Percentiles rank a stretch among this genome's conserved stretches.
phyloP scores from a whole-genome alignment of 768 basidiomycete genomes.

The Termitomyces sp. region DNA sequence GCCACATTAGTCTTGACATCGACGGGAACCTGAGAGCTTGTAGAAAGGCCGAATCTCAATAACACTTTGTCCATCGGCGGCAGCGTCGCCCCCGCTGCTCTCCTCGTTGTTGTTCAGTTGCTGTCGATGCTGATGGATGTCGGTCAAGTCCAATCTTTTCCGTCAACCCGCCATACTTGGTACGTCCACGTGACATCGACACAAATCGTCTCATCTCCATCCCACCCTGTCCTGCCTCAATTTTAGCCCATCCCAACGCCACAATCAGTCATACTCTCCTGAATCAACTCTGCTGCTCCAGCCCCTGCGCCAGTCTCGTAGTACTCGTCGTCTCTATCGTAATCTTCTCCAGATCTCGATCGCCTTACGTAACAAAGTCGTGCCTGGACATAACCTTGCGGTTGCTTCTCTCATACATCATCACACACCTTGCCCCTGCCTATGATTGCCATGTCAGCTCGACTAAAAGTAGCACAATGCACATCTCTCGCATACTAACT shows the following conservation, averaged over 20 bases:
- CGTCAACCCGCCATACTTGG: conserved; percentile 8
- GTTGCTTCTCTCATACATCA: background rate
- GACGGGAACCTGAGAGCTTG: conserved; percentile 10
- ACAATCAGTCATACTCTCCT: background rate
- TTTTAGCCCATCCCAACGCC: background rate
- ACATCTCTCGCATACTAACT: conserved; percentile 4
- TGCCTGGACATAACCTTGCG: conserved; percentile 6
- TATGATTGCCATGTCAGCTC: background rate
- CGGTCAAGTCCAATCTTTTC: conserved; percentile 13
- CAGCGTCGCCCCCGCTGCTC: conserved; percentile 10
- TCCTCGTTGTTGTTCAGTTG: conserved; percentile 3
- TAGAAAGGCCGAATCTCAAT: conserved; percentile 10
- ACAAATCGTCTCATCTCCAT: background rate
- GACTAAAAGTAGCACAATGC: background rate
- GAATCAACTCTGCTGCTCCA: background rate
- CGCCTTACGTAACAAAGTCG: conserved; percentile 7
- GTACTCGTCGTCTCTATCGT: background rate
- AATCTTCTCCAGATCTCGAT: conserved; percentile 11
- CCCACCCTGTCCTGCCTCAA: background rate
- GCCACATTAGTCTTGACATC: conserved; percentile 29
- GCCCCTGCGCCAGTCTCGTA: background rate
- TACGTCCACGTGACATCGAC: conserved; percentile 8
- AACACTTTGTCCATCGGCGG: conserved; percentile 8
- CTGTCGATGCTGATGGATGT: background rate
- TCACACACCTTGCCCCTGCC: background rate